phyloP scores from a whole-genome alignment of 495 filamentous ascomycete genomes.

The Daldinia concentrica region DNA sequence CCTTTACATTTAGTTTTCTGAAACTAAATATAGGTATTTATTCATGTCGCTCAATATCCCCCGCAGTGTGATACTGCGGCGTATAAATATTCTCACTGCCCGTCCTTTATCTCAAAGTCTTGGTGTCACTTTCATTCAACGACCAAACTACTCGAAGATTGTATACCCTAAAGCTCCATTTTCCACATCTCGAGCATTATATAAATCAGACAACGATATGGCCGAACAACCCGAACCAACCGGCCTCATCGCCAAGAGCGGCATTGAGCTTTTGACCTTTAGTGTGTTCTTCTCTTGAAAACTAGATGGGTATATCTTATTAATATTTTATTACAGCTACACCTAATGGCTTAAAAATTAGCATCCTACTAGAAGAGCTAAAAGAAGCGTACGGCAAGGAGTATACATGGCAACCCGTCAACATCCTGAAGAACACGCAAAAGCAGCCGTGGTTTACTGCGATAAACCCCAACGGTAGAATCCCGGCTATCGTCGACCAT shows the following conservation, averaged over 20 bases:
- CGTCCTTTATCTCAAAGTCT: conserved; percentile 6
- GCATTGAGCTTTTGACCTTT: conserved; percentile 65
- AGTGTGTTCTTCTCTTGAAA: conserved; percentile 33
- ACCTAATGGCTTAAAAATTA: conserved; percentile 69
- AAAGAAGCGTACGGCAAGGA: conserved; percentile 62
- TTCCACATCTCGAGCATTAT: conserved; percentile 25
- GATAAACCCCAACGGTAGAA: conserved; percentile 87
- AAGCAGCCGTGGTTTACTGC: conserved; percentile 73
- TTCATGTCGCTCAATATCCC: conserved; percentile 25
- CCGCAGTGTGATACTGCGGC: conserved; percentile 14
- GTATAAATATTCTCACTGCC: conserved; percentile 27
- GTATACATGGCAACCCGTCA: conserved; percentile 70
- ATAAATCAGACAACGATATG: conserved; percentile 35
- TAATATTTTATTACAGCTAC: conserved; percentile 31
- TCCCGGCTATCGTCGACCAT: conserved; percentile 81
- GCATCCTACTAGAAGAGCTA: conserved; percentile 85
- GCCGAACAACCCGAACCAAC: conserved; percentile 56
- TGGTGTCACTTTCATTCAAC: neutral
- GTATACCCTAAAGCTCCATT: conserved; percentile 19
- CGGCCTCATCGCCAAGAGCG: conserved; percentile 63
- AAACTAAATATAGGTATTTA: conserved; percentile 1
- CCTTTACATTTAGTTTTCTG: neutral
- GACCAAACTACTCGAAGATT: neutral
- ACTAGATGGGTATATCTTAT: neutral
- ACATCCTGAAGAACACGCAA: conserved; percentile 75